Percentiles rank a stretch among this genome's conserved stretches.
These are phyloP conservation scores for Solanum arcanum DNA, from an alignment of 257 asterid genomes.

Conservation along the genomic window DNA sequence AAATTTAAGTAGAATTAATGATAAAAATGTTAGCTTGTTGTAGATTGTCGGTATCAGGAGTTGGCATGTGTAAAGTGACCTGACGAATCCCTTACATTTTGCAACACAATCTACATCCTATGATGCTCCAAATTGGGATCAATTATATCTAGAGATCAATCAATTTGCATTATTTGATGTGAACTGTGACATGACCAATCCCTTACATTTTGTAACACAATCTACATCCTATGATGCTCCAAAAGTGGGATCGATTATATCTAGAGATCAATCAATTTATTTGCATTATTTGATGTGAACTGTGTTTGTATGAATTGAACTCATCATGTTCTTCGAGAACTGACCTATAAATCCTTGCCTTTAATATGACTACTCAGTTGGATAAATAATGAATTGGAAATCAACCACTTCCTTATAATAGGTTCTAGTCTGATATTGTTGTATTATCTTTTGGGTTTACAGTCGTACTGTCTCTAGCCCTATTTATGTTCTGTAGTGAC, in stretches of 20 bases:
- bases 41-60: background rate
- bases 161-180: background rate
- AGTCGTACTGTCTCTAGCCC: background rate
- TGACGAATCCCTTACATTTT: background rate
- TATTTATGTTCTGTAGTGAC: background rate
- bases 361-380: background rate
- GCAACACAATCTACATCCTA: background rate
- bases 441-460: background rate
- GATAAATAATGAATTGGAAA: background rate
- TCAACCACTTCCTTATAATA: background rate
- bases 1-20: background rate
- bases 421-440: background rate
- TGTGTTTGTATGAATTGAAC: background rate
- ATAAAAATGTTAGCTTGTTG: background rate
- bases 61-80: background rate
- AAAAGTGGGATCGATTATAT: background rate
- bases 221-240: background rate
- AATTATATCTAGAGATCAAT: background rate
- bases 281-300: background rate
- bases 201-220: background rate
- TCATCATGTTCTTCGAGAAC: background rate
- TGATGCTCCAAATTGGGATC: background rate
- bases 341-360: too few relatives aligned
- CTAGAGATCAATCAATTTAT: background rate
- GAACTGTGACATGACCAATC: background rate